phyloP scores from a whole-genome alignment of 2,329 filamentous ascomycete species.

The Dothideomycetes sp. region DNA sequence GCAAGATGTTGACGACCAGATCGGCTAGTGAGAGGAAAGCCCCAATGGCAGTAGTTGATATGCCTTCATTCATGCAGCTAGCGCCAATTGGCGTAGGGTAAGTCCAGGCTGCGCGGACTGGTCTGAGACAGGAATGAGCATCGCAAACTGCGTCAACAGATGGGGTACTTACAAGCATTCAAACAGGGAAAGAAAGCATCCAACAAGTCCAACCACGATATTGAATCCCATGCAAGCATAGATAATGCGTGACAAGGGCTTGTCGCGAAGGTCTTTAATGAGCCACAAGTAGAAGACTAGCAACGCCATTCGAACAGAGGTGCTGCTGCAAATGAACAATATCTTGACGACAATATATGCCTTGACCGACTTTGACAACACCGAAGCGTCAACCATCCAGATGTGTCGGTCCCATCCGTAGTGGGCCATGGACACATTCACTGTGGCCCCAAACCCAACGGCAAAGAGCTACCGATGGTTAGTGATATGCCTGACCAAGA shows the following conservation, averaged over 20 bases:
- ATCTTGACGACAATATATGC: slow-evolving; percentile 35
- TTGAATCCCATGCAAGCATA: slow-evolving; percentile 31
- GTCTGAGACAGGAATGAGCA: slow-evolving; percentile 19
- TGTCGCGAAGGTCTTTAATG: slow-evolving; percentile 31
- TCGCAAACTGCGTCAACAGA: slow-evolving; percentile 7
- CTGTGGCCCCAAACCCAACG: slow-evolving; percentile 29
- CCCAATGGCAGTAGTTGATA: slow-evolving; percentile 30
- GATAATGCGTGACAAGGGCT: slow-evolving; percentile 31
- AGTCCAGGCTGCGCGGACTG: slow-evolving; percentile 34
- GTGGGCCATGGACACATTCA: slow-evolving; percentile 32
- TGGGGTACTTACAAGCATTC: slow-evolving; percentile 28
- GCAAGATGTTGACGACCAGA: slow-evolving; percentile 33
- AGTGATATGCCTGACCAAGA: too few species aligned
- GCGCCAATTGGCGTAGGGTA: slow-evolving; percentile 23
- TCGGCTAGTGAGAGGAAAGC: slow-evolving; percentile 36
- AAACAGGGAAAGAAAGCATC: slow-evolving; percentile 30
- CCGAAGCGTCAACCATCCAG: slow-evolving; percentile 29
- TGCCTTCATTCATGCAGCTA: slow-evolving; percentile 34
- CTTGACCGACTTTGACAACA: slow-evolving; percentile 24
- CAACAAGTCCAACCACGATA: slow-evolving; percentile 28
- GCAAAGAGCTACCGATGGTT: slow-evolving; percentile 29
- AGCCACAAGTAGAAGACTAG: slow-evolving; percentile 39
- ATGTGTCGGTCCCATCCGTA: slow-evolving; percentile 38
- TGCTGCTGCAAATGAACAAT: slow-evolving; percentile 33
- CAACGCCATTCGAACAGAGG: slow-evolving; percentile 36